Evolutionary conservation across 257 asterid genomes (phyloP), one percentile per base, ranked within the genome.

Genomic region (Solanum bulbocastanum): DNA sequence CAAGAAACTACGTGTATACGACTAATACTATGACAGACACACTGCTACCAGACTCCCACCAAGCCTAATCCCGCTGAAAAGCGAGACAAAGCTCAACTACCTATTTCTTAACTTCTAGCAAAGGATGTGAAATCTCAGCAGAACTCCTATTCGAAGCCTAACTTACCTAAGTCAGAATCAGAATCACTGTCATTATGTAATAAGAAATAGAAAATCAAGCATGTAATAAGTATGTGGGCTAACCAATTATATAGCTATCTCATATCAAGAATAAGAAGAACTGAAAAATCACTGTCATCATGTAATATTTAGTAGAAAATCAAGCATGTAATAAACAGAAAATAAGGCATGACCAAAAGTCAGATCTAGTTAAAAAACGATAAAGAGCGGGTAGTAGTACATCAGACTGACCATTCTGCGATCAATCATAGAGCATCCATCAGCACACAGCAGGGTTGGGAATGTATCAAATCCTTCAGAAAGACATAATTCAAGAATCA

Each of bases 381-480:
- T 81, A 5, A 35, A 86, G 82, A 87, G 5, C n/a, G 69, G 36
- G 75, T 65, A n/a, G 72, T 88, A 75, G 33, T 68, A 86, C 13
- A 37, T 20, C 76, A 76, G 71, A 89, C 94, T 89, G 73, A 96
- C 99, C 99, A 96, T 96, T 88, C 98, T 87, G 39, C 99, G 98
- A 79, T 96, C 99, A 88, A 96, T 92, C 99, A 96, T 96, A 87
- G 92, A 91, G 52, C 99, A 96, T 27, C 99, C 99, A 90, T 96
- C 99, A 27, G 98, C 99, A 56, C 99, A 96, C 88, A 96, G 91
- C 65, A 95, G 93, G n/a, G 99, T 96, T 3, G 99, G 99, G 88
- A 96, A 96, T n/a, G 98, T 96, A 86, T 96, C 99, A 39, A 94
- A 96, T 60, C 95, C 99, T 90, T 95, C 98, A 0, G 99, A 96